Percentiles rank a stretch among this genome's conserved stretches.
phyloP scores from a whole-genome alignment of 331 rosid species.

The Acacia pycnantha region DNA sequence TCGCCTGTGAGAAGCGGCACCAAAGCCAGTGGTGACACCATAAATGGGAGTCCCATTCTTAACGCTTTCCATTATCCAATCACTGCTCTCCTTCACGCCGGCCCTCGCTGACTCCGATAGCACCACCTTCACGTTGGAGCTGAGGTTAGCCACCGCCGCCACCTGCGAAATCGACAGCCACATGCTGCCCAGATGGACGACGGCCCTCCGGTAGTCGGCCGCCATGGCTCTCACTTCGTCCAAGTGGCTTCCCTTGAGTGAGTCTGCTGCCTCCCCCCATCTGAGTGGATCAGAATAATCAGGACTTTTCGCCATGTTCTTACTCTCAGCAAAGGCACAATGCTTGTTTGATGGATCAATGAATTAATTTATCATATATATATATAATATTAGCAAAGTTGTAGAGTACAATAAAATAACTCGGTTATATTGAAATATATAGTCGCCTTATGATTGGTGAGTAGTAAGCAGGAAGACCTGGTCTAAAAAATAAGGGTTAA shows the following conservation, averaged over 20 bases:
- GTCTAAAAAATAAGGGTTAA: too few relatives aligned
- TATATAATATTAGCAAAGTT: neutral
- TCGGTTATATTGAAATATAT: neutral
- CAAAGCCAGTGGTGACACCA: conserved; percentile 51
- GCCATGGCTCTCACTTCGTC: conserved; percentile 44
- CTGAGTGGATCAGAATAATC: neutral
- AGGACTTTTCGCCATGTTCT: neutral
- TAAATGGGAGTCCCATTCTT: conserved; percentile 43
- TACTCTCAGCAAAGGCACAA: neutral
- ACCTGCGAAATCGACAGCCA: conserved; percentile 44
- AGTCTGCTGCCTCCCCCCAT: conserved; percentile 48
- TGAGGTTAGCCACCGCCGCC: conserved; percentile 41
- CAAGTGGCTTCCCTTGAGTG: conserved; percentile 49
- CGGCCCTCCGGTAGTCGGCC: conserved; percentile 15
- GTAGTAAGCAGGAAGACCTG: neutral
- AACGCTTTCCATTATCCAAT: conserved; percentile 51
- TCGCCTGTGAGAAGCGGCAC: conserved; percentile 40
- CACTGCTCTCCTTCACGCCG: conserved; percentile 30
- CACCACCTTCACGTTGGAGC: conserved; percentile 28
- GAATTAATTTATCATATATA: neutral
- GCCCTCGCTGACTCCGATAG: conserved; percentile 45
- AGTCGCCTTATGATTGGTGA: neutral
- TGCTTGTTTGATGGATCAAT: too few relatives aligned
- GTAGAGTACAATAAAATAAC: neutral
- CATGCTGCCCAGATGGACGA: conserved; percentile 45